Evolutionary conservation across 1,284 basidiomycete species (phyloP).

Genomic region (Cutaneotrichosporon arboriforme): DNA sequence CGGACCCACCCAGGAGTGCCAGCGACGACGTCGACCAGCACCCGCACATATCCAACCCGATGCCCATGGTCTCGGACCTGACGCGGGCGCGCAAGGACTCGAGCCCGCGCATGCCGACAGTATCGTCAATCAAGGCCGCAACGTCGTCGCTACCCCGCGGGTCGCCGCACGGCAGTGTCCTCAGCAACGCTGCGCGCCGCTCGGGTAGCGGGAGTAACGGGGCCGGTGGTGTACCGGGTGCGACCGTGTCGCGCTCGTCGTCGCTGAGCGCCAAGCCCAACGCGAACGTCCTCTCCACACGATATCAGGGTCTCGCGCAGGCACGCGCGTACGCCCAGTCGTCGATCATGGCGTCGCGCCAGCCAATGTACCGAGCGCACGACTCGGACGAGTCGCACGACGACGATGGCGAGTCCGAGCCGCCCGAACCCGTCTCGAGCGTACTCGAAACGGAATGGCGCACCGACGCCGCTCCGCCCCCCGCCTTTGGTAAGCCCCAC

Average conservation of each 20-base stretch:
- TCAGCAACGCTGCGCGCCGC: not conserved
- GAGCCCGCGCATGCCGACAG: not conserved
- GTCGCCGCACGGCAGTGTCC: not conserved
- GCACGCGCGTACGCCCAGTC: constrained; percentile 14
- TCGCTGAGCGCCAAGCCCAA: not conserved
- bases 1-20: constrained; percentile 3
- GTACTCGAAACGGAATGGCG: too few relatives aligned
- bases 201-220: not conserved
- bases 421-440: not conserved
- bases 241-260: not conserved
- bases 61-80: constrained; percentile 18
- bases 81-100: not conserved
- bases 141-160: not conserved
- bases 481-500: too few relatives aligned
- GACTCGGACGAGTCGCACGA: not conserved
- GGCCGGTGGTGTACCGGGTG: not conserved
- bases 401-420: constrained; percentile 7
- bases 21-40: constrained; percentile 13
- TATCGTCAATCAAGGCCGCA: not conserved
- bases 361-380: not conserved
- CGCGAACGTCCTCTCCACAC: not conserved
- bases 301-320: constrained; percentile 13
- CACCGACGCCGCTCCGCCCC: too few relatives aligned
- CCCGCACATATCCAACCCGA: constrained; percentile 23
- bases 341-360: constrained; percentile 7